These are phyloP conservation scores for Clonostachys sp. DNA, from an alignment of 2,329 filamentous ascomycete species.

Conservation along the genomic window DNA sequence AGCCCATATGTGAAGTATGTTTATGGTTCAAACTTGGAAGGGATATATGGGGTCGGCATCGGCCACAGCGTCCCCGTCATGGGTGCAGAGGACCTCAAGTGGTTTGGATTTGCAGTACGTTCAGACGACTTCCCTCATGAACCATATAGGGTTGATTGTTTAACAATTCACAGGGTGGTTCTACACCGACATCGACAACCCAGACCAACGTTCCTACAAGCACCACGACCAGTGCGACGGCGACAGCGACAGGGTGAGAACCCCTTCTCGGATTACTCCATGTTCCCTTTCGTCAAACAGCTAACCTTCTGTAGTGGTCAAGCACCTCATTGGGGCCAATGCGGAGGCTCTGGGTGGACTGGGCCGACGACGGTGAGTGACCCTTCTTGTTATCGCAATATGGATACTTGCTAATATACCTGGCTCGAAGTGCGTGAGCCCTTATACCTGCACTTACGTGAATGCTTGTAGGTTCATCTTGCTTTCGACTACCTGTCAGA, in stretches of 20 bases:
- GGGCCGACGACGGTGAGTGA: not conserved
- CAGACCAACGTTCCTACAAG: not conserved
- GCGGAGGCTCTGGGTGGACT: not conserved
- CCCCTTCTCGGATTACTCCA: not conserved
- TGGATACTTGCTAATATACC: not conserved
- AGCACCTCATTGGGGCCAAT: not conserved
- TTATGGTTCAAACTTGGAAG: slow-evolving; percentile 22
- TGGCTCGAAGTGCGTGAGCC: not conserved
- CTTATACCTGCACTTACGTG: not conserved
- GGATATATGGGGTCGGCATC: slow-evolving; percentile 22
- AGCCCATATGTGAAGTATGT: slow-evolving; percentile 20
- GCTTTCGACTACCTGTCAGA: not conserved
- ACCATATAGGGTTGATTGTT: no score
- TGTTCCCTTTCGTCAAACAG: not conserved
- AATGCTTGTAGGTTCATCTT: not conserved
- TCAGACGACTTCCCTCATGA: not conserved
- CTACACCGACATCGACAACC: not conserved
- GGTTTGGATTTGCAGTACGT: slow-evolving; percentile 12
- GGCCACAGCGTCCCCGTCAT: slow-evolving; percentile 23
- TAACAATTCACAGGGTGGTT: not conserved
- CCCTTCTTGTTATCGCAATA: not conserved
- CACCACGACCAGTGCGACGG: not conserved
- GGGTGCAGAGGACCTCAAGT: slow-evolving; percentile 15
- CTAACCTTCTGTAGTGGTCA: not conserved
- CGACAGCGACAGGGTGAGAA: not conserved